Evolutionary conservation across 129 eudicot species (phyloP).

Genomic region (Flaveria brownii): DNA sequence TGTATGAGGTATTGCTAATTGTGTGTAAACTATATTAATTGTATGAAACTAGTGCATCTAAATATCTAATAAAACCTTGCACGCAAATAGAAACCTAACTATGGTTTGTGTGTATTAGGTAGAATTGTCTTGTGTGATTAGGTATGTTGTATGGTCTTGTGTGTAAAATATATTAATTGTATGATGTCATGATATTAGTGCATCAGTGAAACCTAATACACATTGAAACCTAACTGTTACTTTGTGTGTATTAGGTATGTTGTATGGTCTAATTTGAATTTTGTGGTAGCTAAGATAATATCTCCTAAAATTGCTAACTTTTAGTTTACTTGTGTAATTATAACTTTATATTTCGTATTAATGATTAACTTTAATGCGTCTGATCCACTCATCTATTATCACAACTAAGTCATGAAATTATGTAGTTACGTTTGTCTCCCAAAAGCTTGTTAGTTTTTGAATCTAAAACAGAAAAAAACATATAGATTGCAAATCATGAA

Average conservation of each 20-base stretch:
- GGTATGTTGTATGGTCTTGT: too few relatives aligned
- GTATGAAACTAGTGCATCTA: constrained; percentile 2
- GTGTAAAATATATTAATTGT: too few relatives aligned
- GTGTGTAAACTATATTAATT: neutral
- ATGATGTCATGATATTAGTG: neutral
- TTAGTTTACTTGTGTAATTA: neutral
- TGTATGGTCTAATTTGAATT: neutral
- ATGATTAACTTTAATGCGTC: neutral
- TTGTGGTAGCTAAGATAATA: neutral
- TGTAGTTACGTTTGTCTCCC: neutral
- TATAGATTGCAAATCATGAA: neutral
- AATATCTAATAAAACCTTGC: neutral
- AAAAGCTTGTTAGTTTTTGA: neutral
- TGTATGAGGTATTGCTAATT: neutral
- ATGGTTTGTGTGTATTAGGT: constrained; percentile 5
- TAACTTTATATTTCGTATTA: neutral
- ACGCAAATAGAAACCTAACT: neutral
- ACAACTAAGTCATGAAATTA: neutral
- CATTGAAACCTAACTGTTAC: constrained; percentile 6
- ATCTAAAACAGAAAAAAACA: too few relatives aligned
- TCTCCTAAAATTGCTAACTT: neutral
- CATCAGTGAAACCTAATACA: neutral
- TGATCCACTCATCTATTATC: neutral
- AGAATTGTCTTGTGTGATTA: neutral
- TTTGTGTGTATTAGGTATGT: neutral